Evolutionary conservation across 2,329 filamentous ascomycete genomes (phyloP), one percentile per base, ranked within the genome.

Genomic region (Penicillium sp.): DNA sequence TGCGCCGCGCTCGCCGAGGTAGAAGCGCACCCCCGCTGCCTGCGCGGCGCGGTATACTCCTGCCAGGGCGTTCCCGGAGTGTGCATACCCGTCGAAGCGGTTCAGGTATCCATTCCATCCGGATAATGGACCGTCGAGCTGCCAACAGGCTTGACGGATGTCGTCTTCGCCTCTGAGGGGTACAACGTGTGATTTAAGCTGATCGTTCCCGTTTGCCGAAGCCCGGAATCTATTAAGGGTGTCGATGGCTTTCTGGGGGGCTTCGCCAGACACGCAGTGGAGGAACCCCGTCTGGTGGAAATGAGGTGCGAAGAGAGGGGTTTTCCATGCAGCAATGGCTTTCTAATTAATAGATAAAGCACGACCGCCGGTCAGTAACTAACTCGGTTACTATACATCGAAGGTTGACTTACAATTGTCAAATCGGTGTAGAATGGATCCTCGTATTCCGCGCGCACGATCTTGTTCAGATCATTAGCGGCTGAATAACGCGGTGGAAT

Each of bases 91-190:
- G 12, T 79, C 82, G 6, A 80, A 76, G 4, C 71, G 72, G 63
- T 86, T 86, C 40, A 82, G 73, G 64, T 86, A 86, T 8, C 84
- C 84, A 27, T 73, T 76, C 80, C 82, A 86, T 1, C 79, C 79
- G 0, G 74, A 70, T 38, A 84, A 65, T 0, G 76, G 71, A 0
- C 81, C 80, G 6, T 73, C 68, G 41, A 78, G 80, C 58, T 82
- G 80, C 75, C 79, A 81, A 35, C 73, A 74, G 13, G 68, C 68
- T 16, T 74, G 65, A 9, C 69, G 70, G 41, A 82, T 77, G 34
- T 79, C 78, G 0, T 73, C 64, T 0, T 57, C 60, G 1, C 64
- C 65, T 3, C 71, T 58, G 5, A 82, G 61, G 1, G 71, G 66
- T 0, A 68, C 60, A 6, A 82, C 71, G 29, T 77, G 73, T 3